phyloP scores from a whole-genome alignment of 176 grass and related monocot species.

The Avena atlantica region DNA sequence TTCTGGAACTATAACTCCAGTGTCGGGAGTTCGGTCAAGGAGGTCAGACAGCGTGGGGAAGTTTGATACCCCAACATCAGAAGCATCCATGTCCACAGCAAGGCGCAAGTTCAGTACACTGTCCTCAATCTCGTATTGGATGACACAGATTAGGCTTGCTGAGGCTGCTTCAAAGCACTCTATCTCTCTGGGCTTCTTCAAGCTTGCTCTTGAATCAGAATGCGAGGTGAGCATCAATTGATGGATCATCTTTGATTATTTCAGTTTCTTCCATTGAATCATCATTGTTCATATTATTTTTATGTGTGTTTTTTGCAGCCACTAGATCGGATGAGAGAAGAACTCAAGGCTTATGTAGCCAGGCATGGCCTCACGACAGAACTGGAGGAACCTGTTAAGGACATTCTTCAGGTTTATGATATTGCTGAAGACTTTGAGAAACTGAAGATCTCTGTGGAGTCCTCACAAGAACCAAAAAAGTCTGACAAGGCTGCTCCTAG shows the following conservation, averaged over 20 bases:
- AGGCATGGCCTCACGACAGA: slow-evolving; percentile 64
- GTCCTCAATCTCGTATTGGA: slow-evolving; percentile 92
- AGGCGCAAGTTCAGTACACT: slow-evolving; percentile 82
- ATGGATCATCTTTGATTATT: slow-evolving; percentile 6
- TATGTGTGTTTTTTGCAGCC: slow-evolving; percentile 46
- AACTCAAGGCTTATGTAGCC: slow-evolving; percentile 81
- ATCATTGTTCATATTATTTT: neutral
- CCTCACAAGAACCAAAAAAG: slow-evolving; percentile 53
- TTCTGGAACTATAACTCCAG: slow-evolving; percentile 57
- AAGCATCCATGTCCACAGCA: slow-evolving; percentile 63
- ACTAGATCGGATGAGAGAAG: slow-evolving; percentile 83
- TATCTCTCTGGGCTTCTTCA: slow-evolving; percentile 85
- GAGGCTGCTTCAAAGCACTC: slow-evolving; percentile 85
- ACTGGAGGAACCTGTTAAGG: slow-evolving; percentile 62
- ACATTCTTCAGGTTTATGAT: slow-evolving; percentile 73
- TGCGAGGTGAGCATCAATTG: slow-evolving; percentile 65
- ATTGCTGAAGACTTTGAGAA: slow-evolving; percentile 80
- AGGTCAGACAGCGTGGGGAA: slow-evolving; percentile 47
- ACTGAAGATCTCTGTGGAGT: slow-evolving; percentile 56
- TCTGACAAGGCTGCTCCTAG: slow-evolving; percentile 53
- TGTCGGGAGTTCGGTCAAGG: slow-evolving; percentile 50
- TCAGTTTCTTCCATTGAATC: slow-evolving; percentile 16
- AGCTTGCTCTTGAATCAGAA: slow-evolving; percentile 83
- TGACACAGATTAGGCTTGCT: slow-evolving; percentile 90
- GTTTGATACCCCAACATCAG: slow-evolving; percentile 70